Conservation (phyloP, 2,329 filamentous ascomycete genomes). For the Verticillium isaacii region DNA sequence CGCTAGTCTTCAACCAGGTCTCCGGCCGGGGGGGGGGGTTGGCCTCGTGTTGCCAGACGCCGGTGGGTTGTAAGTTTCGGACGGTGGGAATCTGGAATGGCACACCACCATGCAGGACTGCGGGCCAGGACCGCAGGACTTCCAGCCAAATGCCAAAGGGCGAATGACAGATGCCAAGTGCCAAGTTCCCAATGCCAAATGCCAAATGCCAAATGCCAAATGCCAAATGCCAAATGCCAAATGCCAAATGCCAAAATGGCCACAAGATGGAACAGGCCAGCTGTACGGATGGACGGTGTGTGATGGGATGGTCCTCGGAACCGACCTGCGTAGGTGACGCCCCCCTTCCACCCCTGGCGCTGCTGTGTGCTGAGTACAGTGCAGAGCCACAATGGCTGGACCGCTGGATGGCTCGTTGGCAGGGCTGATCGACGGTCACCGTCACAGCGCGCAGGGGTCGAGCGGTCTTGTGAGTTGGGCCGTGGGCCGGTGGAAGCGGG, state of each 20-base stretch:
- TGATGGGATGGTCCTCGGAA: background rate
- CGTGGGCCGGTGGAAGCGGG: background rate
- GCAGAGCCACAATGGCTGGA: background rate
- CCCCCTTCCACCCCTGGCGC: background rate
- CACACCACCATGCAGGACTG: background rate
- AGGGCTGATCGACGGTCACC: background rate
- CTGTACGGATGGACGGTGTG: background rate
- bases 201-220: background rate
- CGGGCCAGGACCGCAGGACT: background rate
- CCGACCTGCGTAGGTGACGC: background rate
- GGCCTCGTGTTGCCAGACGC: background rate
- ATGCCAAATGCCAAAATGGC: background rate
- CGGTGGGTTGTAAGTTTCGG: background rate
- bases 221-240: background rate
- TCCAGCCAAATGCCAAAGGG: background rate
- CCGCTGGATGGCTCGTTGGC: background rate
- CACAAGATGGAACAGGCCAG: background rate
- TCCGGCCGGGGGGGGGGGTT: background rate
- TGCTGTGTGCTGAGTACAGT: no score
- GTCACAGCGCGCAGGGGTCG: background rate
- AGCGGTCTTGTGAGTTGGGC: background rate
- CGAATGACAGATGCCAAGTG: background rate
- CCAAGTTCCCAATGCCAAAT: background rate
- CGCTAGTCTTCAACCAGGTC: background rate
- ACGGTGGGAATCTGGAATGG: background rate